These are phyloP conservation scores for Zymoseptoria pseudotritici DNA, from an alignment of 2,329 filamentous ascomycete genomes.

Conservation along the genomic window DNA sequence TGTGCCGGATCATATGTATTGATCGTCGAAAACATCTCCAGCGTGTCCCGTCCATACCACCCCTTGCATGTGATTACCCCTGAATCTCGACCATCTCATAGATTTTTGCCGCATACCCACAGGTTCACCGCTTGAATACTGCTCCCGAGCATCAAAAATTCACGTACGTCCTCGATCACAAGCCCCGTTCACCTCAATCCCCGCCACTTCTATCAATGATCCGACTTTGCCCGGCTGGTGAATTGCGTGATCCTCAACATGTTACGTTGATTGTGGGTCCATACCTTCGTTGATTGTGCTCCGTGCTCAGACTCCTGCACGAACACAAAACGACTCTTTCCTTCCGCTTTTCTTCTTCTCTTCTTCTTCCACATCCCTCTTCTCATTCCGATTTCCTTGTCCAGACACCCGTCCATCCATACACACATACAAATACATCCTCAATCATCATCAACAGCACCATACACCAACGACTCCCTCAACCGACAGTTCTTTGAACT, in stretches of 20 bases:
- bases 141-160: background rate
- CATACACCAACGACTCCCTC: background rate
- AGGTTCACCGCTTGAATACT: too few species aligned
- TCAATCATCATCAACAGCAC: background rate
- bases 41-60: too few species aligned
- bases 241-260: background rate
- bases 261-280: background rate
- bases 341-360: background rate
- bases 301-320: background rate
- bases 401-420: background rate
- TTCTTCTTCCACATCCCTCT: background rate
- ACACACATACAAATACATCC: background rate
- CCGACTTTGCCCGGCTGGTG: background rate
- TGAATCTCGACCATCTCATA: background rate
- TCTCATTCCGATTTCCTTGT: background rate
- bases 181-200: background rate
- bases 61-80: background rate
- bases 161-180: background rate
- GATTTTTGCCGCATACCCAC: too few species aligned
- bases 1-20: background rate
- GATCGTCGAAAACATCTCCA: too few species aligned
- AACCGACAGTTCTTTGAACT: background rate
- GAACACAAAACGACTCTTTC: background rate
- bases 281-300: background rate
- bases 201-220: background rate